Evolutionary conservation across 805 yeast species (phyloP), one percentile per base, ranked within the genome.

Genomic region (Ogataea dorogensis): DNA sequence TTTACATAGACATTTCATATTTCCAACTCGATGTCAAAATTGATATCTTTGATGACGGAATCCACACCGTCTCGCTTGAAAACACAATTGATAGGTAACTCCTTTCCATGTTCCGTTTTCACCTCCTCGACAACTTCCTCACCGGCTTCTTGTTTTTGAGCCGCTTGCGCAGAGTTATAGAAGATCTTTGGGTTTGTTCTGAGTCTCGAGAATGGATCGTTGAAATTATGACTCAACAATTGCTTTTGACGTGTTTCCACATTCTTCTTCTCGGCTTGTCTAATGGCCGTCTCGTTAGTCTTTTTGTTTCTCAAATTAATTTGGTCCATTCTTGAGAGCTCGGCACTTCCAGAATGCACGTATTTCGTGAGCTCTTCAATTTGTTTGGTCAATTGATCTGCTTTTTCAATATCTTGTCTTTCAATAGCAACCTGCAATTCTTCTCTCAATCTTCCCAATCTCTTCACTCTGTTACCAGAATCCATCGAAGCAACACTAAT

Each of bases 241-340:
- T 38, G 70, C 46, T 47, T 57, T 49, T 63, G 77, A 47, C 80
- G 73, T 56, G 64, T 67, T 35, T 75, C 81, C 14, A 73, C 71
- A 31, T 83, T 77, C 49, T 69, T 68, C 32, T 78, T 61, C 58
- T 89, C 97, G 0, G 95, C 96, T 51, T 74, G 72, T 54, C 94
- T 79, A 49, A 88, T 77, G 31, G 75, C 76, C 33, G 79, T 79
- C 57, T 79, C 80, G 61, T 91, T 91, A 46, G 82, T 72, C 50
- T 77, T 83, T 58, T 95, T 75, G 61, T 93, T 93, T 53, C 96
- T 78, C 51, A 84, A 82, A 47, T 88, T 87, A 33, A 88, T 85
- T 47, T 75, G 77, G 27, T 83, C 75, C 65, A 87, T 70, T 39
- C 76, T 70, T 46, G 62, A 68, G 61, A 56, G 63, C 49, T 45